These are phyloP conservation scores for Apiotrichum porosum DNA, from an alignment of 1,284 basidiomycete genomes.

Conservation along the genomic window DNA sequence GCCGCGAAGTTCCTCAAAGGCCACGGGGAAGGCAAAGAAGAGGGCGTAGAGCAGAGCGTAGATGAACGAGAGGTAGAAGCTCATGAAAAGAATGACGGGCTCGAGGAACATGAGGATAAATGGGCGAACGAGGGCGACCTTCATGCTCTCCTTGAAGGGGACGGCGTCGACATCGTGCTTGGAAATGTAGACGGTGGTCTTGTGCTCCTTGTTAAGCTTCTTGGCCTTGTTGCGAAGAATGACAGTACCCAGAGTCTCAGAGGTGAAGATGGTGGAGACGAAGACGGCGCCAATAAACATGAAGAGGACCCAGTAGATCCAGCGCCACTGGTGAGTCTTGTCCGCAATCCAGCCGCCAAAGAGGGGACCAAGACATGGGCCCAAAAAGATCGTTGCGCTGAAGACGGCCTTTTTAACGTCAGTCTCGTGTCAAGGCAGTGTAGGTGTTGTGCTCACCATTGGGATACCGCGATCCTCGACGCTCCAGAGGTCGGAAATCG, in stretches of 20 bases:
- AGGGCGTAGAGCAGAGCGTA: constrained; percentile 47
- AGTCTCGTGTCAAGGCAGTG: no score
- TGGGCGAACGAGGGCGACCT: constrained; percentile 44
- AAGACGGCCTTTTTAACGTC: no score
- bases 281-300: constrained; percentile 42
- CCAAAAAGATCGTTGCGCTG: constrained; percentile 41
- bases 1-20: constrained; percentile 44
- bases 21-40: constrained; percentile 46
- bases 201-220: constrained; percentile 45
- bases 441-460: no score
- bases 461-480: constrained; percentile 48
- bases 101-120: constrained; percentile 49
- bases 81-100: constrained; percentile 50
- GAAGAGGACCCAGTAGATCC: constrained; percentile 51
- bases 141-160: constrained; percentile 36
- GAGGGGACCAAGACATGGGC: constrained; percentile 49
- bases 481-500: constrained; percentile 51
- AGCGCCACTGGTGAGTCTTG: constrained; percentile 45
- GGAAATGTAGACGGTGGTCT: constrained; percentile 41
- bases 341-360: constrained; percentile 46
- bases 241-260: constrained; percentile 48
- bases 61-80: constrained; percentile 51
- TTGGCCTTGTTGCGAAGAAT: constrained; percentile 45
- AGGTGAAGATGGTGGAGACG: constrained; percentile 33
- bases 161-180: constrained; percentile 37